Evolutionary conservation across 1,284 basidiomycete species (phyloP).

Genomic region (Volvariella surrecta): DNA sequence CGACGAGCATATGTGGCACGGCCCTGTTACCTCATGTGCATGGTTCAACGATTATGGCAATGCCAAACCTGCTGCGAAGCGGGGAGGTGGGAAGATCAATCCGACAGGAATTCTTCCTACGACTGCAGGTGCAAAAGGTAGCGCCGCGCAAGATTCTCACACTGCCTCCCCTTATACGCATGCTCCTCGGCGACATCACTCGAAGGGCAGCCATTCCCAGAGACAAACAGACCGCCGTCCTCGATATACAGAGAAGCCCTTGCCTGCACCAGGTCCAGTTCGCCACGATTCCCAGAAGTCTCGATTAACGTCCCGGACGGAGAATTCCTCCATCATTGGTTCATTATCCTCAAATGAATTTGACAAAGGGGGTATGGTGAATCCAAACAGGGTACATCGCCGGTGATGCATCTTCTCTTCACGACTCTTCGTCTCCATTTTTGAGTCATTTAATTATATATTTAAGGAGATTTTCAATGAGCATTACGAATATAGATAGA

Average conservation of each 20-base stretch:
- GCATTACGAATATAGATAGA: no score
- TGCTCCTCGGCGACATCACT: background rate
- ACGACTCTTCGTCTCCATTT: constrained; percentile 9
- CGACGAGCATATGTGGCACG: constrained; percentile 64
- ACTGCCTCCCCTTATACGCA: no score
- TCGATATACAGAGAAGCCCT: constrained; percentile 15
- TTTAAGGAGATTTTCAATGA: background rate
- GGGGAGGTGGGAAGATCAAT: constrained; percentile 14
- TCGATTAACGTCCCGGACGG: constrained; percentile 14
- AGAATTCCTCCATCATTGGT: constrained; percentile 23
- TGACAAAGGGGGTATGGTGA: constrained; percentile 36
- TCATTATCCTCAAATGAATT: constrained; percentile 27
- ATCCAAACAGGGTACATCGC: constrained; percentile 23
- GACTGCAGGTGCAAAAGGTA: constrained; percentile 4
- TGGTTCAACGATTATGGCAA: constrained; percentile 54
- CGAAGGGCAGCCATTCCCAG: background rate
- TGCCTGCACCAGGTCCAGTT: constrained; percentile 9
- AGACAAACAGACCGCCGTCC: background rate
- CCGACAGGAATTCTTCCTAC: constrained; percentile 14
- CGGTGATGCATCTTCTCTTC: background rate
- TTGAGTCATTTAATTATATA: constrained; percentile 6
- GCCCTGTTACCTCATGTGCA: constrained; percentile 61
- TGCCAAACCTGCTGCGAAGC: constrained; percentile 21
- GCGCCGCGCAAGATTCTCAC: background rate
- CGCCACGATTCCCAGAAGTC: constrained; percentile 8